Base-by-base conservation (phyloP, 73 alveolate species). In the Paramecium tetraurelia region DNA sequence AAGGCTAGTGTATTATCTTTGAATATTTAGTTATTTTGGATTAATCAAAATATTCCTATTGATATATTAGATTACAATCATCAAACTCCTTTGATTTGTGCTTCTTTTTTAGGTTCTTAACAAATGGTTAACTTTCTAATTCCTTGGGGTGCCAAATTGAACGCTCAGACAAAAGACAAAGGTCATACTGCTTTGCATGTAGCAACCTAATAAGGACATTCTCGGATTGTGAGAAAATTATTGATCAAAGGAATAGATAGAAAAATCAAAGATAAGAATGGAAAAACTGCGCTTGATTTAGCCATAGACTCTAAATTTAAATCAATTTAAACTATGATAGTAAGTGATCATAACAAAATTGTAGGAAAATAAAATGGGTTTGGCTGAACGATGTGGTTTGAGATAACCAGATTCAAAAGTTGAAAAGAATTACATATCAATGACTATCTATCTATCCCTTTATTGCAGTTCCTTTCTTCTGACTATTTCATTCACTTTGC, bases 361-460 rank as follows among this genome's bases (percentile, higher is more conserved):
- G 6, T 80, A 80, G 90, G 75, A 44, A 41, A 80, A 80, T 48
- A 80, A 80, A 80, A 22, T 43, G 43, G 90, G 90, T 14, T 16
- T 80, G 3, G 46, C 57, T 22, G 90, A 80, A 63, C 21, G 70
- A 48, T 80, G 90, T 44, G 90, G 90, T 24, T 20, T 80, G 29
- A 80, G 75, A 46, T 48, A 80, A 33, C 90, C 90, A 18, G 31
- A 80, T 35, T 48, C 46, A 80, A 80, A 80, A 48, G 75, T 80
- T 22, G 76, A 46, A 22, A 80, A 80, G 43, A 31, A 80, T 1
- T 48, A 80, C 44, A 80, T 9, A 18, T 80, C 90, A 2, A 46
- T 80, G 76, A 27, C 24, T 18, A 18, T 80, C 10, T 80, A 44
- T 48, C 22, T 43, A 9, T 10, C 57, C 12, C 22, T 80, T 8